Evolutionary conservation across 1,284 basidiomycete genomes (phyloP).

Genomic region (Boletus holoroseus): DNA sequence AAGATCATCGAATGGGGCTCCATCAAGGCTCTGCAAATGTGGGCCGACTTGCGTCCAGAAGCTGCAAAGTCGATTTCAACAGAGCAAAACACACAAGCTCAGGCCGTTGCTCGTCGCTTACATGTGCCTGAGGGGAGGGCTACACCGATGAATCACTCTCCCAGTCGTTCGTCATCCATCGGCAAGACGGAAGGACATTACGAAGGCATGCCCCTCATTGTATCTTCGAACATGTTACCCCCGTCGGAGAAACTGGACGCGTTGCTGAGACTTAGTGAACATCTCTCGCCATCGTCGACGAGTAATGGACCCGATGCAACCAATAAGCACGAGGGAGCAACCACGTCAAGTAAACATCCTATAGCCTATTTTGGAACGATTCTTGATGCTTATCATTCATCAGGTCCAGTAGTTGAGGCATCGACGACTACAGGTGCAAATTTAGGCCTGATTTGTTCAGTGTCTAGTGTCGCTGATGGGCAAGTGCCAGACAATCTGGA

Average conservation of each 20-base stretch:
- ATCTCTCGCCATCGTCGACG: conserved; percentile 17
- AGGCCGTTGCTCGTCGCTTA: conserved; percentile 59
- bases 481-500: conserved; percentile 13
- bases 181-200: conserved; percentile 25
- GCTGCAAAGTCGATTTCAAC: conserved; percentile 48
- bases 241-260: conserved; percentile 25
- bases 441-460: not conserved
- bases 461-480: conserved; percentile 13
- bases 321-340: conserved; percentile 24
- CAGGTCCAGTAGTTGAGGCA: conserved; percentile 25
- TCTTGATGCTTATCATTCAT: conserved; percentile 13
- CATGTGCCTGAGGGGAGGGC: conserved; percentile 57
- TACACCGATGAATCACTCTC: conserved; percentile 34
- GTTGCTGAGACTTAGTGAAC: conserved; percentile 24
- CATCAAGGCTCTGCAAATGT: conserved; percentile 83
- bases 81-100: conserved; percentile 59
- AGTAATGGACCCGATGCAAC: conserved; percentile 5
- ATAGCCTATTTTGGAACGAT: not conserved
- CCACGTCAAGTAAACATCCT: conserved; percentile 26
- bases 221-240: conserved; percentile 19
- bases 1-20: conserved; percentile 99
- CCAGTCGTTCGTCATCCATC: conserved; percentile 34
- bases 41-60: conserved; percentile 72
- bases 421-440: conserved; percentile 20
- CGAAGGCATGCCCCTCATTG: conserved; percentile 20